Base-by-base conservation (phyloP, 352 stramenopile species). In the Sclerospora graminicola region DNA sequence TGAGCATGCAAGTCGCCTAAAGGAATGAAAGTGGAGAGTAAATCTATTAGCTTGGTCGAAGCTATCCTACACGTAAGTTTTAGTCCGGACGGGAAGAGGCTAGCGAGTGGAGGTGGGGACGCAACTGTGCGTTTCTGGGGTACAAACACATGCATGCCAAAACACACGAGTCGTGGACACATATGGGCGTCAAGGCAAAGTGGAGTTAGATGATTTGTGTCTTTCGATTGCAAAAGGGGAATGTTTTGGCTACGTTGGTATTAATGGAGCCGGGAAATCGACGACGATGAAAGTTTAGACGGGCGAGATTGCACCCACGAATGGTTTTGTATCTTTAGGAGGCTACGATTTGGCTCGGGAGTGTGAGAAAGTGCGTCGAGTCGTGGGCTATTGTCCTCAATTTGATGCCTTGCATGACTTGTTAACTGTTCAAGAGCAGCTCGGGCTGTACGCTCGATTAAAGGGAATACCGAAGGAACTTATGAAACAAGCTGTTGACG, bases 301-400 rank as follows among this genome's bases (percentile, higher is more conserved):
- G 0, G 76, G 73, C 0, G 56, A 81, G 26, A 62, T 85, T 18
- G 47, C 58, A 21, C 53, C 72, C 5, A 80, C 69, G 0, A 70
- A 55, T 7, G 79, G 79, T 13, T 61, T 63, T 5, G 76, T 83
- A 10, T 51, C 45, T 5, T 49, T 90, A 0, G 57, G 56, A 7
- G 75, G 75, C 10, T 66, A 64, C n/a, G 55, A 78, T 42, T 53
- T 89, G 20, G 45, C 57, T 18, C 57, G 58, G 9, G 34, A 69
- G 32, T 46, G 55, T 8, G 50, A 59, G 29, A 53, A 65, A 39
- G 66, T 56, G 8, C 66, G 81, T 5, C 37, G 53, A 11, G 51
- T 72, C 8, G 70, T 97, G 18, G 83, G 85, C 5, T 96, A 96
- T 48, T 97, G 87, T 37, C 89, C 87, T 15, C 93, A 98, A 57